Evolutionary conservation across 768 basidiomycete species (phyloP), one percentile per base, ranked within the genome.

Genomic region (Hygrocybe punicea): DNA sequence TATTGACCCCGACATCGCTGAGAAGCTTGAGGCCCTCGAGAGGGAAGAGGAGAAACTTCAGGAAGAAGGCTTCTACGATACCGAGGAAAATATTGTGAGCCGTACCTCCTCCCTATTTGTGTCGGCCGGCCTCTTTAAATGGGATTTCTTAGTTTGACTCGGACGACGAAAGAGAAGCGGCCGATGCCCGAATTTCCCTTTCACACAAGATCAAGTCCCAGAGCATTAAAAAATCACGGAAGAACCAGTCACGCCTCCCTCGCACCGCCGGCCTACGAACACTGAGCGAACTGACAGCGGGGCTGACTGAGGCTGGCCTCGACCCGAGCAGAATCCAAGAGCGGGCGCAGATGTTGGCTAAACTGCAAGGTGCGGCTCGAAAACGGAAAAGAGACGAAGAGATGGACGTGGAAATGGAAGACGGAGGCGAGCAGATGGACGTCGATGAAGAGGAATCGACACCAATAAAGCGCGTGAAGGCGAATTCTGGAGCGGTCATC

Each of bases 11-110:
- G 97, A 99, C 67, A 98, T 99, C 59, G 86, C 85, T 17, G 95
- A 95, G 73, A 96, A 94, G 74, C 86, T 99, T 47, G 96, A 98
- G 67, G 96, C 93, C 11, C 84, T 99, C 56, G 96, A 99, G 73
- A 84, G 91, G 16, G 97, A 98, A 69, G 97, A 99, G 72, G 96
- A 96, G 72, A 84, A 83, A 63, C 82, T 99, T n/a, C 80, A 93
- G 69, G 87, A 86, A 1, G 93, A 98, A 70, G 97, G 97, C 3
- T 98, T 91, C 79, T 99, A 98, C 71, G 91, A 93, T 35, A 84
- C 79, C 53, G 96, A 93, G 36, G 89, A 87, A 57, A 89, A 95
- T 53, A 88, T 92, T 68, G 92, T 92, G 67, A 57, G 82, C 71
- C 23, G 11, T 6, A 14, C 17, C 9, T 37, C 37, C 53, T 10